phyloP scores from a whole-genome alignment of 768 basidiomycete genomes.

The Porpolomopsis calyptriformis region DNA sequence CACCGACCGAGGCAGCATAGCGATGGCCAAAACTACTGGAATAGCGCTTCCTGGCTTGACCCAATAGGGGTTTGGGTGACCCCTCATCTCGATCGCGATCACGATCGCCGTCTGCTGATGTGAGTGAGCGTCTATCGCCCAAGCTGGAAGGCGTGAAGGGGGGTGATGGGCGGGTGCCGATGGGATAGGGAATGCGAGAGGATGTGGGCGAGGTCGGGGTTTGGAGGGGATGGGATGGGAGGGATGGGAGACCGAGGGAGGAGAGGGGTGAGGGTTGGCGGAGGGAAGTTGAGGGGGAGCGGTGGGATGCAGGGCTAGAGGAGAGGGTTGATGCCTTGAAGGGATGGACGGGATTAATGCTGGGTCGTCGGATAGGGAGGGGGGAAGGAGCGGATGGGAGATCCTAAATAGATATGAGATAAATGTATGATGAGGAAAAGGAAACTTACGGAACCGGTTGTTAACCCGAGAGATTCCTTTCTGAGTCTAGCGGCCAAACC shows the following conservation, averaged over 20 bases:
- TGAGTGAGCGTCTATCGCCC: constrained; percentile 14
- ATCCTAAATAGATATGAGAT: constrained; percentile 2
- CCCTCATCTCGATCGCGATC: constrained; percentile 15
- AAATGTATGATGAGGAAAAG: neutral
- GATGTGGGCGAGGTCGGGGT: constrained; percentile 11
- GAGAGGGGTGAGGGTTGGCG: constrained; percentile 15
- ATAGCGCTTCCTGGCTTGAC: constrained; percentile 46
- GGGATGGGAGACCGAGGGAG: constrained; percentile 10
- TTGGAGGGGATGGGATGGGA: neutral
- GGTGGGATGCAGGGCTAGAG: constrained; percentile 16
- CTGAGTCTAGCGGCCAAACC: constrained; percentile 35
- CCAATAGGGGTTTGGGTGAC: constrained; percentile 7
- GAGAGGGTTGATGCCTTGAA: constrained; percentile 32
- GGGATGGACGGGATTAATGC: constrained; percentile 24
- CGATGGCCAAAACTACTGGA: constrained; percentile 73
- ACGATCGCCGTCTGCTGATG: constrained; percentile 8
- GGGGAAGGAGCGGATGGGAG: constrained; percentile 12
- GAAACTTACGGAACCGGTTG: neutral
- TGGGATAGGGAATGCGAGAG: constrained; percentile 19
- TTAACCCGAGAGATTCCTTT: constrained; percentile 36
- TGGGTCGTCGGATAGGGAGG: constrained; percentile 23
- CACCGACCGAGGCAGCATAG: constrained; percentile 32
- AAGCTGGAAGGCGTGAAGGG: constrained; percentile 21
- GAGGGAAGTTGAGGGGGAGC: constrained; percentile 24
- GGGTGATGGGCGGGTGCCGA: constrained; percentile 14